A percentile compares a stretch with the other conserved stretches of the same genome.
These are phyloP conservation scores for Lentinula guzmanii DNA, from an alignment of 768 basidiomycete genomes.

Conservation along the genomic window DNA sequence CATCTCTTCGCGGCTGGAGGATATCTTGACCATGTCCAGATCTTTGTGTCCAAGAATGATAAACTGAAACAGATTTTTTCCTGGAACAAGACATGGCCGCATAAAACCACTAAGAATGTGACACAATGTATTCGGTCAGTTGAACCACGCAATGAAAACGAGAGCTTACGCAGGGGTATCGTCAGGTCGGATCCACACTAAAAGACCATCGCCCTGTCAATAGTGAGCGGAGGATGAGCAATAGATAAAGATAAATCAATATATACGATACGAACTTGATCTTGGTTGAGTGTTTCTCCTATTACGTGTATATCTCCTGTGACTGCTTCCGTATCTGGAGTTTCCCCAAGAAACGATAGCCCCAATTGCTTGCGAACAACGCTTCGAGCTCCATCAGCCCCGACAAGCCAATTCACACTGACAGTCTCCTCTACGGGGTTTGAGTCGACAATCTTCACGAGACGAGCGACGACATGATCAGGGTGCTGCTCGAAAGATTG, in stretches of 20 bases:
- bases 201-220: neutral
- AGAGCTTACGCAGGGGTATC: neutral
- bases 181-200: neutral
- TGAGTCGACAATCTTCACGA: constrained; percentile 17
- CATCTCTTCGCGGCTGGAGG: constrained; percentile 18
- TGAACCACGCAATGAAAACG: neutral
- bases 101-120: neutral
- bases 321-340: constrained; percentile 18
- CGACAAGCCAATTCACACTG: constrained; percentile 28
- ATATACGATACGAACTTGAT: neutral
- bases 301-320: constrained; percentile 28
- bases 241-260: neutral
- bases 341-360: constrained; percentile 35
- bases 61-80: neutral
- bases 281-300: constrained; percentile 13
- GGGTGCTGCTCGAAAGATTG: constrained; percentile 23
- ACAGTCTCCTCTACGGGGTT: constrained; percentile 20
- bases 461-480: constrained; percentile 21
- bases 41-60: neutral
- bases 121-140: neutral
- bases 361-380: constrained; percentile 32
- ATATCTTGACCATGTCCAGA: constrained; percentile 6
- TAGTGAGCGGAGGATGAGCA: constrained; percentile 6
- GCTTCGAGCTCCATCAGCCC: constrained; percentile 35
- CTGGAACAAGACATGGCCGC: neutral